A percentile compares a stretch with the other conserved stretches of the same genome.
These are phyloP conservation scores for Penicillium verrucosum DNA, from an alignment of 2,329 filamentous ascomycete genomes.

Conservation along the genomic window DNA sequence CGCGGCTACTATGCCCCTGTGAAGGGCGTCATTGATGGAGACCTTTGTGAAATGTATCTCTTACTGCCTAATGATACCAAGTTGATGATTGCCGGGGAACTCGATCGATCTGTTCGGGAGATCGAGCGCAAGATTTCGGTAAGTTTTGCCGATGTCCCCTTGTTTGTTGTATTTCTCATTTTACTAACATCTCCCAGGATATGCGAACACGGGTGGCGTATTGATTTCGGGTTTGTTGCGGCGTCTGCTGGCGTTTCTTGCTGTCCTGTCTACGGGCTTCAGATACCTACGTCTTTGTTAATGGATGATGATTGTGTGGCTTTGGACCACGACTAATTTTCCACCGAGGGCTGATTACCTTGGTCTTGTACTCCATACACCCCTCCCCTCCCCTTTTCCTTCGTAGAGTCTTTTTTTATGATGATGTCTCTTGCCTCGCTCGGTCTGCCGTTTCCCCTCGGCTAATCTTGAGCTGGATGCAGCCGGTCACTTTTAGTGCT, in stretches of 20 bases:
- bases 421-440: slow-evolving; percentile 50
- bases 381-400: not conserved
- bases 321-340: slow-evolving; percentile 7
- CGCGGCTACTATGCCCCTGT: slow-evolving; percentile 93
- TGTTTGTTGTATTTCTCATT: not conserved
- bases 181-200: slow-evolving; percentile 41
- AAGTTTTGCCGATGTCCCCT: slow-evolving; percentile 26
- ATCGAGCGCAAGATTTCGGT: slow-evolving; percentile 93
- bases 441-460: slow-evolving; percentile 39
- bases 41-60: slow-evolving; percentile 89
- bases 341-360: not conserved
- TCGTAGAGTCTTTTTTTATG: not conserved
- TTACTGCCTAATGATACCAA: slow-evolving; percentile 83
- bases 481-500: slow-evolving; percentile 19
- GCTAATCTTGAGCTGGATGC: slow-evolving; percentile 45
- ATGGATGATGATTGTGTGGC: slow-evolving; percentile 18
- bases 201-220: slow-evolving; percentile 59
- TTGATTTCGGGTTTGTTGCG: slow-evolving; percentile 32
- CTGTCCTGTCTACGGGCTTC: slow-evolving; percentile 21
- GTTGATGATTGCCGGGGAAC: slow-evolving; percentile 87
- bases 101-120: slow-evolving; percentile 85
- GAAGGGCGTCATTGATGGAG: slow-evolving; percentile 94
- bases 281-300: slow-evolving; percentile 24
- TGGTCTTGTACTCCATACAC: not conserved
- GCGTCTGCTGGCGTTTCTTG: slow-evolving; percentile 26